Conservation (phyloP, 768 basidiomycete genomes). For the Tricholomella constricta region DNA sequence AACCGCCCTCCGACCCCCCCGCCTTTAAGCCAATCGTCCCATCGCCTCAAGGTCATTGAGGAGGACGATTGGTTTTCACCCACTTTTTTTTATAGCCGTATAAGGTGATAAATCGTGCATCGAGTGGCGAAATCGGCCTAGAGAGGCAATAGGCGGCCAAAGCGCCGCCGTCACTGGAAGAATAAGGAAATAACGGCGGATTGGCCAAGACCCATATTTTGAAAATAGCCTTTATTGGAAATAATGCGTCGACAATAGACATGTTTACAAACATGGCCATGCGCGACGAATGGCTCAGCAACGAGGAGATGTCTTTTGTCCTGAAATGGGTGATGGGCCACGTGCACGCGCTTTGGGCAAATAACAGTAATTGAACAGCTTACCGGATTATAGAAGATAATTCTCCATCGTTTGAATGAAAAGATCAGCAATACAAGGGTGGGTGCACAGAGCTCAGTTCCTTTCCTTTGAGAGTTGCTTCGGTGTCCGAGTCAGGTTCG, state of each 20-base stretch:
- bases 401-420: no score
- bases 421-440: no score
- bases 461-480: no score
- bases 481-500: no score
- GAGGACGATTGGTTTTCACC: slow-evolving; percentile 20
- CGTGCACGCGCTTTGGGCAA: neutral
- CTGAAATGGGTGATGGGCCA: slow-evolving; percentile 2
- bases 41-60: slow-evolving; percentile 2
- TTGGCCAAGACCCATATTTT: slow-evolving; percentile 10
- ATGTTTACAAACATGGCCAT: neutral
- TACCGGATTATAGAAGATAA: no score
- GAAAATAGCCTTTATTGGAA: slow-evolving; percentile 17
- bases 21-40: slow-evolving; percentile 12
- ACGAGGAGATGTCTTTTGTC: slow-evolving; percentile 2
- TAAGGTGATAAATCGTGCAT: slow-evolving; percentile 11
- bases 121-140: slow-evolving; percentile 20
- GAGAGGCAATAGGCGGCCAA: slow-evolving; percentile 17
- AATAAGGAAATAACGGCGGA: slow-evolving; percentile 20
- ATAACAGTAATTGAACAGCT: neutral
- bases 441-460: no score
- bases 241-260: slow-evolving; percentile 6
- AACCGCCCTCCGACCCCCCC: neutral
- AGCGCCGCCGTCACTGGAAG: slow-evolving; percentile 11
- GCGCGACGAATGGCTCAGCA: slow-evolving; percentile 2
- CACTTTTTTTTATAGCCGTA: slow-evolving; percentile 16